phyloP scores from a whole-genome alignment of 2,329 filamentous ascomycete species.

The Arthrobotrys iridis region DNA sequence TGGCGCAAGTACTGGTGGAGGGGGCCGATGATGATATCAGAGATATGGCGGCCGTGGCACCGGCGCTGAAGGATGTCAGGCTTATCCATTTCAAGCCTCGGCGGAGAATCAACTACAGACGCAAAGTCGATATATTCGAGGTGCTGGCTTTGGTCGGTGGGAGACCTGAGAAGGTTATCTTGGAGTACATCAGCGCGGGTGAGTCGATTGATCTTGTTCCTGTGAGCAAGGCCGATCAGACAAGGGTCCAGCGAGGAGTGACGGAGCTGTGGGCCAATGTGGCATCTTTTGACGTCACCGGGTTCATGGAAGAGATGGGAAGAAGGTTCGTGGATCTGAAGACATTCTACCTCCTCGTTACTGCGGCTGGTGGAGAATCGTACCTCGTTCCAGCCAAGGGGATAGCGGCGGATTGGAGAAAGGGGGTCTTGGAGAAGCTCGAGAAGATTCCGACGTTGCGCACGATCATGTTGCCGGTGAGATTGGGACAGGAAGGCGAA shows the following conservation, averaged over 20 bases:
- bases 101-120: background rate
- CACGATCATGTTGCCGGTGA: background rate
- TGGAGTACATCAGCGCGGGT: background rate
- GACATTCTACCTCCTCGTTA: background rate
- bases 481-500: background rate
- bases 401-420: background rate
- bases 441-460: background rate
- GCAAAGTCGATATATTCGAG: background rate
- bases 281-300: background rate
- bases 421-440: background rate
- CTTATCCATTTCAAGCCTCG: background rate
- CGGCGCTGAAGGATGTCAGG: background rate
- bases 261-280: background rate
- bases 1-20: background rate
- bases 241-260: background rate
- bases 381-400: background rate
- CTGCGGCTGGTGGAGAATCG: background rate
- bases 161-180: background rate
- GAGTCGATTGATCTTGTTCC: slow-evolving; percentile 6
- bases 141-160: background rate
- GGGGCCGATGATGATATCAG: background rate
- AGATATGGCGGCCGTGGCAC: background rate
- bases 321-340: slow-evolving; percentile 9
- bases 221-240: background rate
- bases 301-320: background rate